phyloP scores from a whole-genome alignment of 805 yeast genomes.

The Saccharomycopsis guyanensis region DNA sequence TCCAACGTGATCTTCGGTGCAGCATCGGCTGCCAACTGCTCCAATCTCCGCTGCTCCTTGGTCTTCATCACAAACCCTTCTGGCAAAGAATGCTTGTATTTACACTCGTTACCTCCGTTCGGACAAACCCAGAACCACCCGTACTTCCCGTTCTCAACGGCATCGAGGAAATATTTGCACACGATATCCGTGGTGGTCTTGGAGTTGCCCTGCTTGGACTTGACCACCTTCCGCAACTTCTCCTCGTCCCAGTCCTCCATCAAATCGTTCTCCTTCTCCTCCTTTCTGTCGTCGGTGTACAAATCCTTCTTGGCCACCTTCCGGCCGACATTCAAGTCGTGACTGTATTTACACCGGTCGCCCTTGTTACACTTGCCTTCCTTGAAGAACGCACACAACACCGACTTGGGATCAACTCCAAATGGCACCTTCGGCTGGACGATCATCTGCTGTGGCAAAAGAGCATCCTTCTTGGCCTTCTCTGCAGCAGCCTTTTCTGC shows the following conservation, averaged over 20 bases:
- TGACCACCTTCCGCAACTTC: slow-evolving; percentile 76
- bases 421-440: slow-evolving; percentile 85
- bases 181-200: slow-evolving; percentile 91
- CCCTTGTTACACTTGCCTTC: slow-evolving; percentile 81
- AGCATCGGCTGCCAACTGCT: slow-evolving; percentile 72
- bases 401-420: slow-evolving; percentile 95
- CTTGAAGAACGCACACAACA: slow-evolving; percentile 84
- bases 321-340: slow-evolving; percentile 78
- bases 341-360: slow-evolving; percentile 81
- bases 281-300: slow-evolving; percentile 76
- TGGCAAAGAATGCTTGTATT: slow-evolving; percentile 91
- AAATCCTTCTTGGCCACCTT: slow-evolving; percentile 86
- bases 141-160: slow-evolving; percentile 93
- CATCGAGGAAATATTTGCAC: slow-evolving; percentile 90
- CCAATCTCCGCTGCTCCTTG: slow-evolving; percentile 88
- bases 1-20: slow-evolving; percentile 91
- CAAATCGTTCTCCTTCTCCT: slow-evolving; percentile 65
- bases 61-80: slow-evolving; percentile 96
- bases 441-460: slow-evolving; percentile 46
- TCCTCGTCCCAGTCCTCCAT: slow-evolving; percentile 98
- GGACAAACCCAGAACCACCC: slow-evolving; percentile 99
- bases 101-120: slow-evolving; percentile 86
- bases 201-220: slow-evolving; percentile 91
- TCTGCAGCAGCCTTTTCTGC: slow-evolving; percentile 92
- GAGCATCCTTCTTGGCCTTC: slow-evolving; percentile 73